Percentiles rank a stretch among this genome's conserved stretches.
Conservation (phyloP, 2,329 filamentous ascomycete species). For the Fusarium chaquense region DNA sequence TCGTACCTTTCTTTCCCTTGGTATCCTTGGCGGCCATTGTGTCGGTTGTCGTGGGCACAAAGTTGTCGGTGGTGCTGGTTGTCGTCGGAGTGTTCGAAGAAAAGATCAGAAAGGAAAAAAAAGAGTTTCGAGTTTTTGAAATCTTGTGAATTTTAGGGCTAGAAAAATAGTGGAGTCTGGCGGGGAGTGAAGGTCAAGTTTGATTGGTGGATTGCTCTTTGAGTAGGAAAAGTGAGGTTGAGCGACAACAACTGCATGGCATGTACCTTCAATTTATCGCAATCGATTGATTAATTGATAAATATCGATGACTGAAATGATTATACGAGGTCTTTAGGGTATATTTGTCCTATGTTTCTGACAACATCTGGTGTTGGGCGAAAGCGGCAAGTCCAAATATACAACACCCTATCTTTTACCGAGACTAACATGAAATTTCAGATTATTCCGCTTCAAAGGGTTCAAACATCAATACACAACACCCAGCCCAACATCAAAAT, state of each 20-base stretch:
- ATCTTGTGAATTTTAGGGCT: not conserved
- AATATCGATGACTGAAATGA: not conserved
- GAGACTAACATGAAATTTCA: slow-evolving; percentile 35
- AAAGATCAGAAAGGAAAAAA: slow-evolving; percentile 17
- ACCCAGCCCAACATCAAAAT: slow-evolving; percentile 50
- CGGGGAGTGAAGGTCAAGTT: not conserved
- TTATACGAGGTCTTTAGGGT: not conserved
- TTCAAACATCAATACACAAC: slow-evolving; percentile 3
- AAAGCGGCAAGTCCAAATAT: slow-evolving; percentile 6
- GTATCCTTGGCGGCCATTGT: slow-evolving; percentile 54
- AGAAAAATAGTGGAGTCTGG: not conserved
- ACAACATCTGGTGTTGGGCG: not conserved
- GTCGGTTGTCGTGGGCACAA: slow-evolving; percentile 47
- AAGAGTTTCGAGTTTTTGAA: slow-evolving; percentile 23
- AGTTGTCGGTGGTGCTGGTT: slow-evolving; percentile 45
- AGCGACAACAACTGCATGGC: not conserved
- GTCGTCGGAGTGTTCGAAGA: slow-evolving; percentile 42
- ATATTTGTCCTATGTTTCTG: too few species aligned
- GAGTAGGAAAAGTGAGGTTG: not conserved
- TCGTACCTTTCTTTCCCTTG: slow-evolving; percentile 64
- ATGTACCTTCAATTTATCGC: not conserved
- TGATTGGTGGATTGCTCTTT: not conserved
- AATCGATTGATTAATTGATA: not conserved
- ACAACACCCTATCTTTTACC: slow-evolving; percentile 2
- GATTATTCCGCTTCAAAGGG: slow-evolving; percentile 7